Base-by-base conservation (phyloP, 148 eudicot species). In the Vaccinium vitisidaea region DNA sequence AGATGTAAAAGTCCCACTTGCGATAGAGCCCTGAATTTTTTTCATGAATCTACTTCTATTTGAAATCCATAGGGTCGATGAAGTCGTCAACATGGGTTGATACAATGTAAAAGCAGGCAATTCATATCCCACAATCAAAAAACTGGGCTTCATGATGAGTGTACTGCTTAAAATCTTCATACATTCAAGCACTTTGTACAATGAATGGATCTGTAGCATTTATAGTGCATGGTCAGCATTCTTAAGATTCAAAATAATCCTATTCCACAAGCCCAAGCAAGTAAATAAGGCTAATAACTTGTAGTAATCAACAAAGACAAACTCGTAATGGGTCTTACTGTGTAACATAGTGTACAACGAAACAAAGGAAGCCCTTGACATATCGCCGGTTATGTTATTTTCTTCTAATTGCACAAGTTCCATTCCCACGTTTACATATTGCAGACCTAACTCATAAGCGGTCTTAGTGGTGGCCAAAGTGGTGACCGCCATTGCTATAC, bases 141-240 rank as follows among this genome's bases (percentile, higher is more conserved):
- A 82, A 84, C 91, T 88, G 55, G 98, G 95, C 77, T 86, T 93
- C 19, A 90, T 84, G 71, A 94, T 87, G 73, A 89, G 78, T 63
- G 88, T 70, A 80, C 82, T 91, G 81, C 90, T 91, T 86, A 92
- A 79, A 50, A 92, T 87, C 87, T 87, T 95, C 96, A 97, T 94
- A 77, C 54, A 76, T 87, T 83, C 61, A 88, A 84, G 58, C 19
- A 58, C 58, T 84, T 79, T 84, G 87, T 88, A 88, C 81, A 76
- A 50, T 63, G 75, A 77, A 71, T 65, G 65, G 67, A 67, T 84
- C 86, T 85, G 89, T 52, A 85, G 12, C 74, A 80, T 59, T 77
- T 10, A 74, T 32, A 79, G 19, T 55, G 86, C 46, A 52, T 8
- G 8, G 27, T 80, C 50, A 80, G 70, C 63, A 39, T 46, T 25